A percentile compares a stretch with the other conserved stretches of the same genome.
Conservation (phyloP, 768 basidiomycete genomes). For the Tricholoma saponaceum region DNA sequence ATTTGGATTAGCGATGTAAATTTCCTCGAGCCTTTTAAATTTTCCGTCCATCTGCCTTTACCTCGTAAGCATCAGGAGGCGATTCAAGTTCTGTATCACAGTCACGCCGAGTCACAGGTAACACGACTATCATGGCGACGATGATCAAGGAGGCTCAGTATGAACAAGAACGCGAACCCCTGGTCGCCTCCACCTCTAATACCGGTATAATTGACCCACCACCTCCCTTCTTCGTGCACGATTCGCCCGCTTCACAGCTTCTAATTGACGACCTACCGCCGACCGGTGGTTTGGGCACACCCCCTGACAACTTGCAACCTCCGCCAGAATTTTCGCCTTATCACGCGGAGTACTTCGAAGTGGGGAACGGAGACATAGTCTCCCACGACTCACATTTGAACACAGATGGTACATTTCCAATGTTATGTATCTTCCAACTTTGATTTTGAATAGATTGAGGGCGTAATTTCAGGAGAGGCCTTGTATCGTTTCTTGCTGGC, state of each 20-base stretch:
- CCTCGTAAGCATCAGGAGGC: too few relatives aligned
- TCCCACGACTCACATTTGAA: constrained; percentile 73
- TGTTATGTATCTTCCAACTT: neutral
- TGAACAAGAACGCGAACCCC: neutral
- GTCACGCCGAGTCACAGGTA: too few relatives aligned
- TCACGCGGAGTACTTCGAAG: constrained; percentile 54
- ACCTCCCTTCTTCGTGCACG: constrained; percentile 10
- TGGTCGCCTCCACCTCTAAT: neutral
- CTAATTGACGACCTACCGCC: neutral
- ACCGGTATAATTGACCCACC: constrained; percentile 1
- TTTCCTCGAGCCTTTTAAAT: too few relatives aligned
- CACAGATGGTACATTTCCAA: constrained; percentile 40
- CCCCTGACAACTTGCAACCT: constrained; percentile 11
- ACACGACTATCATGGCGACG: neutral
- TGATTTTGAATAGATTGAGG: neutral
- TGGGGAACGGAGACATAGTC: constrained; percentile 45
- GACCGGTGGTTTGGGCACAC: neutral
- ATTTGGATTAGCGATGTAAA: too few relatives aligned
- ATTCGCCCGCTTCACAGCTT: neutral
- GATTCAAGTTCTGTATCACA: too few relatives aligned
- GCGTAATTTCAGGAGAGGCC: constrained; percentile 48
- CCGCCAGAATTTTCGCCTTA: constrained; percentile 65
- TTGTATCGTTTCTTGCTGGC: constrained; percentile 64
- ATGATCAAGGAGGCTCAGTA: neutral
- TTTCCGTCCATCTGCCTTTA: too few relatives aligned